These are phyloP conservation scores for Heliosperma pusillum DNA, from an alignment of 148 eudicot species.

Conservation along the genomic window DNA sequence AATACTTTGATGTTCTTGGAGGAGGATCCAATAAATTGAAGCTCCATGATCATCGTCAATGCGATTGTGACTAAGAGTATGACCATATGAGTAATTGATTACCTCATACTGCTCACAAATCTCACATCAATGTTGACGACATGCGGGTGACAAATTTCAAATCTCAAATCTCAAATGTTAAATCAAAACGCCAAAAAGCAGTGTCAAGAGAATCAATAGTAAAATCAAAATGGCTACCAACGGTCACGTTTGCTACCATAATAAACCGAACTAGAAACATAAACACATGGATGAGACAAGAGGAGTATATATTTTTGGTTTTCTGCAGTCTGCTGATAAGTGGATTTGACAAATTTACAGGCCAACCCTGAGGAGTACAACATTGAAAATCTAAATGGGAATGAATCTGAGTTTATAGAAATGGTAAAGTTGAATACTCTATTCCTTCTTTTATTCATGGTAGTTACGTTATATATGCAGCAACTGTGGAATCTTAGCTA, in stretches of 20 bases:
- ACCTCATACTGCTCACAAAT: too few species aligned
- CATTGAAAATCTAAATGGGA: slow-evolving; percentile 70
- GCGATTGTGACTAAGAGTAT: too few species aligned
- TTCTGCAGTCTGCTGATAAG: background rate
- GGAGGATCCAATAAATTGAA: too few species aligned
- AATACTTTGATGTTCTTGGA: too few species aligned
- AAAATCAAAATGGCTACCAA: background rate
- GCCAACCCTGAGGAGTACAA: slow-evolving; percentile 57
- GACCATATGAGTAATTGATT: too few species aligned
- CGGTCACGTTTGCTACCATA: too few species aligned
- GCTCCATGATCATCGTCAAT: too few species aligned
- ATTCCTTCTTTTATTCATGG: background rate
- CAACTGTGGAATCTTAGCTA: background rate
- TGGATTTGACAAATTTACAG: slow-evolving; percentile 32
- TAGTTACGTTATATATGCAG: background rate
- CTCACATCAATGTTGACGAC: too few species aligned
- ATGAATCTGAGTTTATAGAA: slow-evolving; percentile 78
- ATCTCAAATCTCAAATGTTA: too few species aligned
- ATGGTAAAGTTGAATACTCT: slow-evolving; percentile 42
- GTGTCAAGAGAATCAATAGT: too few species aligned
- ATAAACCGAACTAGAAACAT: background rate
- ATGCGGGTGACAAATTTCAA: too few species aligned
- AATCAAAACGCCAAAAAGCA: too few species aligned
- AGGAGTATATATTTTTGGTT: background rate
- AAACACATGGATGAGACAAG: background rate